phyloP scores from a whole-genome alignment of 805 yeast species.

The Brettanomyces sp. region DNA sequence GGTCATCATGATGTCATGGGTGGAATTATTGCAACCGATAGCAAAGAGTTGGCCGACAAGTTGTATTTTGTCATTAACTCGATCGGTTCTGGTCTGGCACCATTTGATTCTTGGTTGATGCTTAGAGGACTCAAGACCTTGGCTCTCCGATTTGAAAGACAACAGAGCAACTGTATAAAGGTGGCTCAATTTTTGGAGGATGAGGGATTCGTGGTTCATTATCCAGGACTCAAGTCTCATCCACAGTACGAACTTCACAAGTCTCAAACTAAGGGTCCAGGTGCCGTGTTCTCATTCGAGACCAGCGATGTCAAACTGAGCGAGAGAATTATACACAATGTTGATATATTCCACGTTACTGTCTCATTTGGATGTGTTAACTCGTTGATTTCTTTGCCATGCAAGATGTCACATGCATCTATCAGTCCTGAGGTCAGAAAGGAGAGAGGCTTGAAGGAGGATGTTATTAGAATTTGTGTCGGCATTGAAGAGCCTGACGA shows the following conservation, averaged over 20 bases:
- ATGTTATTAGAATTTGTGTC: slow-evolving; percentile 78
- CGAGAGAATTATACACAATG: slow-evolving; percentile 65
- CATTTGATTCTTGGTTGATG: slow-evolving; percentile 87
- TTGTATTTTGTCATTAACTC: slow-evolving; percentile 76
- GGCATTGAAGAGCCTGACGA: slow-evolving; percentile 85
- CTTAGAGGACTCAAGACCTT: slow-evolving; percentile 84
- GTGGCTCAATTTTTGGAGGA: slow-evolving; percentile 66
- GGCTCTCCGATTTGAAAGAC: slow-evolving; percentile 78
- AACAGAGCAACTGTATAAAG: slow-evolving; percentile 69
- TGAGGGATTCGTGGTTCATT: slow-evolving; percentile 69
- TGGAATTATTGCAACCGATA: slow-evolving; percentile 72
- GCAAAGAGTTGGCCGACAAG: slow-evolving; percentile 53
- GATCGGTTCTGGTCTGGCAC: slow-evolving; percentile 85
- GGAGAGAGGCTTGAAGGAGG: slow-evolving; percentile 88
- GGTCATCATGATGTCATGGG: slow-evolving; percentile 98
- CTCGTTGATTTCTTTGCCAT: slow-evolving; percentile 87
- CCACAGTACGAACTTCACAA: slow-evolving; percentile 76
- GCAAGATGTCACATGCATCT: slow-evolving; percentile 96
- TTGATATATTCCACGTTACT: slow-evolving; percentile 76
- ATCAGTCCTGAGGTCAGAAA: slow-evolving; percentile 80
- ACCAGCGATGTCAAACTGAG: slow-evolving; percentile 65
- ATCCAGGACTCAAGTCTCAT: slow-evolving; percentile 75
- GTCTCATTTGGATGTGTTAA: slow-evolving; percentile 94
- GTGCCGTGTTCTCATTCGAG: slow-evolving; percentile 83
- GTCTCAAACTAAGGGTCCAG: slow-evolving; percentile 73